Percentiles rank a stretch among this genome's conserved stretches.
These are phyloP conservation scores for Trametes versicolor DNA, from an alignment of 1,284 basidiomycete genomes.

Conservation along the genomic window DNA sequence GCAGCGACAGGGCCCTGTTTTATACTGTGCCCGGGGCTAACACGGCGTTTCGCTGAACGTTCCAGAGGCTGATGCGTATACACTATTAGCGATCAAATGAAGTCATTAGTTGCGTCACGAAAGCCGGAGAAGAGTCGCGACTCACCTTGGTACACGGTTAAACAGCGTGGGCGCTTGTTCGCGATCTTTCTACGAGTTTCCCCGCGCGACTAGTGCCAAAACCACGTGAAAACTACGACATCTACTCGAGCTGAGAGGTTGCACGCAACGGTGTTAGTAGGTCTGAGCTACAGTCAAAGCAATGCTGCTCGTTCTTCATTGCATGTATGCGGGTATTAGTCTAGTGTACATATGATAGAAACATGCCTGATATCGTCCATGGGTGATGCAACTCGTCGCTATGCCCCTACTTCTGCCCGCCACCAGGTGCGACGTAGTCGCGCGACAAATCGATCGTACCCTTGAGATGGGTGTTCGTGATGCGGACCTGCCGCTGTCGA, in stretches of 20 bases:
- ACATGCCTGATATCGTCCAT: constrained; percentile 27
- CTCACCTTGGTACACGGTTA: background rate
- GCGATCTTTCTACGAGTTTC: constrained; percentile 8
- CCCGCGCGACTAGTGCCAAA: background rate
- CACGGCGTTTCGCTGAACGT: constrained; percentile 16
- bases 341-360: constrained; percentile 29
- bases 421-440: constrained; percentile 64
- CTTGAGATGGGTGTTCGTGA: constrained; percentile 90
- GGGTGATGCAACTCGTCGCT: background rate
- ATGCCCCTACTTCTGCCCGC: constrained; percentile 46
- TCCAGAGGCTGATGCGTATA: constrained; percentile 8
- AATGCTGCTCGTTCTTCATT: constrained; percentile 7
- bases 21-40: background rate
- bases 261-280: background rate
- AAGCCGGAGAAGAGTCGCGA: constrained; percentile 10
- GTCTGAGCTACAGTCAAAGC: background rate
- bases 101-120: constrained; percentile 17
- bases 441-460: constrained; percentile 85
- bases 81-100: background rate
- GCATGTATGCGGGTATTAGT: constrained; percentile 26
- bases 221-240: background rate
- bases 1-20: constrained; percentile 2
- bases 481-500: constrained; percentile 79
- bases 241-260: background rate
- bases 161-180: constrained; percentile 11